Base-by-base conservation (phyloP, 768 basidiomycete species). In the Paxillus ammoniavirescens region DNA sequence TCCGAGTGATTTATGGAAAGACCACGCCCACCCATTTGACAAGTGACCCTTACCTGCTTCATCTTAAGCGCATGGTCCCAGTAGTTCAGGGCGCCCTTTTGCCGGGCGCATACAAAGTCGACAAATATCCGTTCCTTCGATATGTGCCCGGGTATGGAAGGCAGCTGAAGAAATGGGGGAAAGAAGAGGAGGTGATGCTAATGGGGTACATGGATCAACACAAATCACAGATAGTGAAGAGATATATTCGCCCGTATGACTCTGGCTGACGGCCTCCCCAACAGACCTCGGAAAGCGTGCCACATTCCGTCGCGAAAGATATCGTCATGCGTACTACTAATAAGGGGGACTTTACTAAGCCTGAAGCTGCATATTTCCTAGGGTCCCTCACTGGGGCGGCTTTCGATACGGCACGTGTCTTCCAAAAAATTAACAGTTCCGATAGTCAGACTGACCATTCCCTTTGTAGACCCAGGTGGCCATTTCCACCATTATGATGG, bases 351-450 rank as follows among this genome's bases (percentile, higher is more conserved):
- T 67, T 85, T 2, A 74, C 76, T 5, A 75, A 81, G 52, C 66
- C 75, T 14, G 83, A 86, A 56, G 75, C 74, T 0, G 78, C 83
- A 0, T 86, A 81, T 63, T 75, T 86, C 21, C 77, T 79, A 1
- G 84, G 84, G 2, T 77, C 78, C 8, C 79, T 86, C 68, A 81
- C 83, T 42, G 84, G 83, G 18, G 84, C 84, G n/a, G 82, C 83
- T 0, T 77, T 80, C 1, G 84, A 84, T 53, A 84, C 84, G 4
- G 73, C 71, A 42, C 38, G 66, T 54, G 23, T 23, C 26, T 13
- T 5, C 5, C 9, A n/a, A 1, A 3, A 0, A n/a, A 1, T 9
- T 37, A 13, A 9, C 10, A 0, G 9, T 42, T 17, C 17, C n/a
- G 47, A 2, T 40, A 13, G 1, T 30, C n/a, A 40, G 36, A n/a